These are phyloP conservation scores for Bipolaris zeicola DNA, from an alignment of 2,329 filamentous ascomycete genomes.

Conservation along the genomic window DNA sequence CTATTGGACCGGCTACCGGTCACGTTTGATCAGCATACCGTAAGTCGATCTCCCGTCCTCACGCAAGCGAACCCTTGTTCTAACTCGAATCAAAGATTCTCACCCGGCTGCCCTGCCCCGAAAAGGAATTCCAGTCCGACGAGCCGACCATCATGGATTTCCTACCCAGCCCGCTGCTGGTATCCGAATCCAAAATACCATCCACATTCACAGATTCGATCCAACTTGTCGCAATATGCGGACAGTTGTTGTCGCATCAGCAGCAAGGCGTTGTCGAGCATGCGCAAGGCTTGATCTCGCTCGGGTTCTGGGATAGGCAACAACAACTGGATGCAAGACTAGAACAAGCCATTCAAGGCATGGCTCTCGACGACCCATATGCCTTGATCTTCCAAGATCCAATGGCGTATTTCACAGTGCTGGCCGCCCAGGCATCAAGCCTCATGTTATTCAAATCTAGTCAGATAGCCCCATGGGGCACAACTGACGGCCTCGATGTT, in stretches of 20 bases:
- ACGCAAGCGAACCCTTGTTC: not conserved
- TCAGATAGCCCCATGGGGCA: not conserved
- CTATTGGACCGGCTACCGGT: not conserved
- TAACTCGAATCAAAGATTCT: not conserved
- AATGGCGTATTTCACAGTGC: not conserved
- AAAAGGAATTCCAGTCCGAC: conserved; percentile 1
- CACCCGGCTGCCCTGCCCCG: not conserved
- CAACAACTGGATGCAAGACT: not conserved
- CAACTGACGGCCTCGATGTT: not conserved
- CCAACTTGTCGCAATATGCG: not conserved
- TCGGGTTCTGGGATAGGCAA: conserved; percentile 1
- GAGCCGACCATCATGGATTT: not conserved
- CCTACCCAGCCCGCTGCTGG: not conserved
- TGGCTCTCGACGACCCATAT: not conserved
- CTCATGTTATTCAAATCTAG: not conserved
- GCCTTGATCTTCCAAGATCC: not conserved
- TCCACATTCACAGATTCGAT: conserved; percentile 2
- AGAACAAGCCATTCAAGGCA: not conserved
- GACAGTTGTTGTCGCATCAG: not conserved
- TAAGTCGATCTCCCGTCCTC: not conserved
- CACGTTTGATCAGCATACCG: not conserved
- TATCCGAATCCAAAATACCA: not conserved
- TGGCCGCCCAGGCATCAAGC: not conserved
- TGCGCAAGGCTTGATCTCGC: not conserved
- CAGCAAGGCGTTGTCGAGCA: not conserved